Evolutionary conservation across 2,329 filamentous ascomycete genomes (phyloP), one percentile per base, ranked within the genome.

Genomic region (Thyridium curvatum): DNA sequence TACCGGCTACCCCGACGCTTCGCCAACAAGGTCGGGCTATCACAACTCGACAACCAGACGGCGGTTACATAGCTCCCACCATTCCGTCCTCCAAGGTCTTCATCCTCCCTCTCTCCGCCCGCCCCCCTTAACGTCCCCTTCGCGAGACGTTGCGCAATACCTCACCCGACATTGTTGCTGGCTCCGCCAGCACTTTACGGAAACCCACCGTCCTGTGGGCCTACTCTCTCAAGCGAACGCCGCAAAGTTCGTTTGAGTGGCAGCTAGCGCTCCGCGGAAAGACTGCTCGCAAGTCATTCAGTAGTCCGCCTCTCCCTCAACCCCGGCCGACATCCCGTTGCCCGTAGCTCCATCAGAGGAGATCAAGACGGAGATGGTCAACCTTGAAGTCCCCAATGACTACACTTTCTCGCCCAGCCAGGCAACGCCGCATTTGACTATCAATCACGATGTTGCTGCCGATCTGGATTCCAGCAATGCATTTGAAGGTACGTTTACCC

Each of bases 221-320:
- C 88, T 93, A 89, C 87, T 93, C 85, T 90, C 86, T 90, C 86
- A 86, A 81, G 77, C 88, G 86, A 75, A 86, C 85, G 75, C 83
- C 80, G 79, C 84, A 88, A 84, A 79, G 84, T 90, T 90, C 87
- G 86, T 91, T 88, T 94, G 87, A 80, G 87, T 77, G 81, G 86
- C 82, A 94, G 89, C 88, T 85, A 89, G 88, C 86, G 89, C 88
- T 93, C 85, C 85, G 84, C 82, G 75, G 77, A 79, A n/a, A 73
- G 72, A 66, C 65, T 60, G 60, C 50, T 52, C 44, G 39, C 38
- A 30, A 41, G 18, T 36, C 41, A 41, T 26, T 26, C 21, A 26
- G n/a, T 26, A 26, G 21, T 26, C 21, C 21, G 21, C 21, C 21
- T 26, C 21, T 26, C 21, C 21, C 10, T 26, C 21, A 26, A 6